Base-by-base conservation (phyloP, 1,284 basidiomycete genomes). In the Ceratobasidium sp. region DNA sequence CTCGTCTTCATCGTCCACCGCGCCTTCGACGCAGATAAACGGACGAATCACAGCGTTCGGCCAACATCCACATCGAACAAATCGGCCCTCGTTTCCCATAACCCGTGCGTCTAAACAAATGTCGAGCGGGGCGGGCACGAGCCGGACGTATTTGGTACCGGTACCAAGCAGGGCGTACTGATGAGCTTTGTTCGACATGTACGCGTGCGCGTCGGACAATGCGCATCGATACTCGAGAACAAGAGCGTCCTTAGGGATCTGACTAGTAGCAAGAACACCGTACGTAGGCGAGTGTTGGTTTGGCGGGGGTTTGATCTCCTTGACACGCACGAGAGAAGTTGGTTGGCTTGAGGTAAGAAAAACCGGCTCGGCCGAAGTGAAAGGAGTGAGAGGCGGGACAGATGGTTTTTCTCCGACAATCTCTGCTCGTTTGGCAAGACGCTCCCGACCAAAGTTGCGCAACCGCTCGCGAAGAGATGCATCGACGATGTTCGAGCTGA, bases 21-120 rank as follows among this genome's bases (percentile, higher is more conserved):
- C 79, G n/a, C 80, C 81, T 49, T 85, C 84, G 53, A 84, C 84
- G 82, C 93, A 92, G 23, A 96, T 84, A 44, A 96, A 88, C 0
- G 96, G 95, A 0, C 95, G 87, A 13, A 98, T 84, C 3, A 97
- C 94, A 0, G 93, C 95, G 82, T 98, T 98, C 9, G 97, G 96
- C 81, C 93, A 89, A 84, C 97, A 99, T 0, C 96, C 95, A 76
- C 89, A 94, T 61, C 97, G 87, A 0, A 93, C 91, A 84, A 94
- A 98, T 20, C 95, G 87, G 0, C 90, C 89, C 78, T 93, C 89
- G 78, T 89, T 90, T 5, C 96, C 96, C n/a, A 91, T 91, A n/a
- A 90, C 87, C 18, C 97, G 87, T 0, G 94, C 90, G 82, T 99
- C 97, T 49, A 99, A 87, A 2, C 94, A 93, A 15, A 98, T 85